Evolutionary conservation across 257 asterid genomes (phyloP).

Genomic region (Solanum arcanum): DNA sequence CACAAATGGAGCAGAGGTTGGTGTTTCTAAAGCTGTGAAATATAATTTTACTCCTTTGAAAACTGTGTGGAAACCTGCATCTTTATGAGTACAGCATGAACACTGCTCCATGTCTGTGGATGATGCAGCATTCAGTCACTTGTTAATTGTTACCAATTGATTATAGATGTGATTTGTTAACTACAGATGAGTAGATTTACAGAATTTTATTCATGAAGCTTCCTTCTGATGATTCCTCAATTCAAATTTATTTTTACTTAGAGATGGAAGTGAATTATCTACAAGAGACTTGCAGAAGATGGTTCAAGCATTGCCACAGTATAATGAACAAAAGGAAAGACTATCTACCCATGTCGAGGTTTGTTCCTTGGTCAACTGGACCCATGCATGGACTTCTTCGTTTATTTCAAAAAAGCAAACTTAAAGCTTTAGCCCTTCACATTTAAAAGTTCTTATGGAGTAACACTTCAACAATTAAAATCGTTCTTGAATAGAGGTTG

Average conservation of each 20-base stretch:
- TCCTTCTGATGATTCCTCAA: background rate
- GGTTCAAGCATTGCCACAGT: slow-evolving; percentile 96
- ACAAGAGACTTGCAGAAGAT: slow-evolving; percentile 92
- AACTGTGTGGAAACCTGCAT: background rate
- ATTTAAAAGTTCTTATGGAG: background rate
- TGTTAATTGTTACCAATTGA: background rate
- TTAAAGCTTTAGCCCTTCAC: background rate
- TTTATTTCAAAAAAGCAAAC: background rate
- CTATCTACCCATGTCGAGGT: slow-evolving; percentile 93
- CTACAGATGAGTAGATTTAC: background rate
- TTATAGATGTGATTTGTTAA: background rate
- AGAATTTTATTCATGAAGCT: background rate
- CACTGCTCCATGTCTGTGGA: background rate
- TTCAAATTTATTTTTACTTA: slow-evolving; percentile 21
- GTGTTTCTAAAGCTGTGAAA: slow-evolving; percentile 4
- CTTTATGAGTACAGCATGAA: background rate
- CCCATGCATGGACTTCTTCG: background rate
- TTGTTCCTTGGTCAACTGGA: slow-evolving; percentile 14
- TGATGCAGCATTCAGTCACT: background rate
- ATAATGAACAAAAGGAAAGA: slow-evolving; percentile 87
- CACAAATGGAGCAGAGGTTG: slow-evolving; percentile 91
- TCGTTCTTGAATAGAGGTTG: background rate
- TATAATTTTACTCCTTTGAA: background rate
- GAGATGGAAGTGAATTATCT: slow-evolving; percentile 87
- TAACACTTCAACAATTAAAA: background rate